Base-by-base conservation (phyloP, 768 basidiomycete species). In the Leccinum arenicola region DNA sequence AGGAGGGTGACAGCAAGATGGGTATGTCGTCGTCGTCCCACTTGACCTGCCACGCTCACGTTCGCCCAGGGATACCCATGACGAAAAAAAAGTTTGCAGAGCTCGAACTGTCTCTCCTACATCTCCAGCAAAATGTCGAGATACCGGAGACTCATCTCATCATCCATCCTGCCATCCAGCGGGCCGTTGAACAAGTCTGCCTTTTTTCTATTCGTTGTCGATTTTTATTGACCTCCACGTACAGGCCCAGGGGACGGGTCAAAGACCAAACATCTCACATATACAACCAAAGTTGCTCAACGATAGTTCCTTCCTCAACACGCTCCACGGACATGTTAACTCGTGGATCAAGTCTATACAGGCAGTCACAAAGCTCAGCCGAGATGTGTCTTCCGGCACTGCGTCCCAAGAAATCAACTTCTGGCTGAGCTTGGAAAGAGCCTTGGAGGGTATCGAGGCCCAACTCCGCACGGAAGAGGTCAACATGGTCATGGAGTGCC, bases 21-120 rank as follows among this genome's bases (percentile, higher is more conserved):
- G 93, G 92, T 80, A 58, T 59, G 81, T 66, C 8, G 17, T 4
- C 56, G 47, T 74, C 64, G 4, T 43, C n/a, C 40, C 40, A 43
- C 33, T 3, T 7, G 21, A 11, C 8, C 15, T 10, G 10, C 31
- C 50, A 19, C 33, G 11, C 25, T 52, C 43, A 2, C 49, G 31
- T 19, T 6, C 25, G 51, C 25, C 57, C 35, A 84, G 88, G 88
- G 52, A 98, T 99, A 58, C 97, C 97, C 3, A 93, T 97, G 82
- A 95, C 96, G 50, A 98, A 98, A 84, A 95, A 95, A 80, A 98
- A 98, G 76, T 98, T 98, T 69, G 96, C 97, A 8, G 97, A 99
- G 67, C 86, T 98, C 56, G 96, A 99, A 73, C 76, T 98, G 10
- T 95, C 93, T 2, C 77, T 98, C 15, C 78, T 98, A 2, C 97